Conservation (phyloP, 2,329 filamentous ascomycete genomes). For the Epichloe coenophiala region DNA sequence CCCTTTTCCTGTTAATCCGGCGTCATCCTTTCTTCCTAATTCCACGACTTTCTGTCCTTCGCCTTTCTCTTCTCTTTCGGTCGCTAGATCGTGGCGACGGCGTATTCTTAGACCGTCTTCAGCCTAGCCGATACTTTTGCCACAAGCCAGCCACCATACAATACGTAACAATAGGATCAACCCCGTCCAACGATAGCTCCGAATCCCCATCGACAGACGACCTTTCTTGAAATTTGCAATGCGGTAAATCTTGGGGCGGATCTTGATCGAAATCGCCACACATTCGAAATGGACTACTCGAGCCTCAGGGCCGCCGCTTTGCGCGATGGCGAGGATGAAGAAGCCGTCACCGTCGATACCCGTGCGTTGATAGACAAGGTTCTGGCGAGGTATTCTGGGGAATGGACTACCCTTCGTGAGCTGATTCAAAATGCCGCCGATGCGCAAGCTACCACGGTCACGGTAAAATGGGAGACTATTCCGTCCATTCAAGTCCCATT, state of each 20-base stretch:
- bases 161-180: not conserved
- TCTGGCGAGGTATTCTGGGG: constrained; percentile 86
- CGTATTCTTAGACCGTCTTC: not conserved
- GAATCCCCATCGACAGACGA: not conserved
- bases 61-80: not conserved
- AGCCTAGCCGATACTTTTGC: not conserved
- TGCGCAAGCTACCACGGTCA: constrained; percentile 79
- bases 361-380: constrained; percentile 96
- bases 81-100: not conserved
- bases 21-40: no score
- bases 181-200: not conserved
- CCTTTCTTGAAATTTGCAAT: not conserved
- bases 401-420: constrained; percentile 83
- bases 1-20: no score
- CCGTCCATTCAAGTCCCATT: constrained; percentile 71
- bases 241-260: not conserved
- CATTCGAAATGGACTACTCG: constrained; percentile 50
- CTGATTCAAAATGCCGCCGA: constrained; percentile 98
- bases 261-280: not conserved
- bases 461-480: constrained; percentile 81
- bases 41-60: no score
- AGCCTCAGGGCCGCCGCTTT: constrained; percentile 78
- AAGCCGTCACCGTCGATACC: constrained; percentile 96
- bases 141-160: not conserved
- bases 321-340: constrained; percentile 76